Evolutionary conservation across 2,329 filamentous ascomycete species (phyloP).

Genomic region (Neonectria hederae): DNA sequence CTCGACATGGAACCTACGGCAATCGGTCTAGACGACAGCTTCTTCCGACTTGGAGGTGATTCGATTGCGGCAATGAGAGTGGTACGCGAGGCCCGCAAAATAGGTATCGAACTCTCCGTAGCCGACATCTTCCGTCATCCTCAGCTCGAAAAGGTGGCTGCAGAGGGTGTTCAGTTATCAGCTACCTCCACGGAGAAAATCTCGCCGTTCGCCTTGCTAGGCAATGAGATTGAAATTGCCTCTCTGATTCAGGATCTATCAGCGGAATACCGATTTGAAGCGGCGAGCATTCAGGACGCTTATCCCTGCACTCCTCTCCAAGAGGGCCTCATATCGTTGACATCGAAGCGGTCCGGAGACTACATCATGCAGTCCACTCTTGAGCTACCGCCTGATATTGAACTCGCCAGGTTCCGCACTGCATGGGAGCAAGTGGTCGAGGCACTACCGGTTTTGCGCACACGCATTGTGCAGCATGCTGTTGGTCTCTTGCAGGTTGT

Average conservation of each 20-base stretch:
- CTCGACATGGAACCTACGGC: neutral
- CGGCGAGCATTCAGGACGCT: constrained; percentile 38
- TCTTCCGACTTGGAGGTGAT: neutral
- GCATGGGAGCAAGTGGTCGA: constrained; percentile 27
- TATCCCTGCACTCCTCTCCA: constrained; percentile 55
- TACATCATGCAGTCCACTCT: constrained; percentile 49
- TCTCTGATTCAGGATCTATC: neutral
- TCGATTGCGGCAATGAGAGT: neutral
- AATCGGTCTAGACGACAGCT: neutral
- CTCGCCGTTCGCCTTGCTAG: constrained; percentile 2
- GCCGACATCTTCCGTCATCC: neutral
- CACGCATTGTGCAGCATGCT: constrained; percentile 11
- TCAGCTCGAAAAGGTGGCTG: neutral
- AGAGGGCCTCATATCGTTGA: constrained; percentile 51
- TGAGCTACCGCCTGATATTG: constrained; percentile 14
- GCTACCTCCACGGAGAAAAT: neutral
- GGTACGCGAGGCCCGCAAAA: neutral
- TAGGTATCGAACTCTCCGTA: neutral
- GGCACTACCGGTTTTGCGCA: constrained; percentile 17
- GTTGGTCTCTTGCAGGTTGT: constrained; percentile 24
- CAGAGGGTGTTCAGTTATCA: neutral
- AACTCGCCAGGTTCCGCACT: neutral
- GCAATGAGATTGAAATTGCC: constrained; percentile 30
- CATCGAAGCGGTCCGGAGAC: constrained; percentile 46
- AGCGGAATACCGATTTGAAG: neutral